A percentile compares a stretch with the other conserved stretches of the same genome.
Evolutionary conservation across 2,329 filamentous ascomycete species (phyloP).

Genomic region (Pleomassaria siparia): DNA sequence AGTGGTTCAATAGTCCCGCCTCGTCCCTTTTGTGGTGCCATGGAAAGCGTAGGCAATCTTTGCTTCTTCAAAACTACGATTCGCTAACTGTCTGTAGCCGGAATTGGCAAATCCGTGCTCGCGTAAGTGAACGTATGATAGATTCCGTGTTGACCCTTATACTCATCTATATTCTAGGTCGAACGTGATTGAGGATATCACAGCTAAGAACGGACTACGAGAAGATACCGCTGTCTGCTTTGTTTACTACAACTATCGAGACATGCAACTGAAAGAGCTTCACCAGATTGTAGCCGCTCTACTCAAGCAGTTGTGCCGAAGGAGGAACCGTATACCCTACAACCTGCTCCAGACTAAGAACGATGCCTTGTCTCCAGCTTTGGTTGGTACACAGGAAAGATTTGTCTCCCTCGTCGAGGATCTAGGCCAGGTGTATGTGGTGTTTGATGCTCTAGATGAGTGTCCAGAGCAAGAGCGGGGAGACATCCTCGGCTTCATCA

Average conservation of each 20-base stretch:
- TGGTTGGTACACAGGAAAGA: background rate
- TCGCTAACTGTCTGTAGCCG: background rate
- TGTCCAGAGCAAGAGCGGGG: background rate
- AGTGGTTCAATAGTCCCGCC: background rate
- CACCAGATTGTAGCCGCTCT: slow-evolving; percentile 7
- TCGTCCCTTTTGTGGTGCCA: background rate
- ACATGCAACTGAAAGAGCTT: slow-evolving; percentile 6
- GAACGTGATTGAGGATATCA: slow-evolving; percentile 23
- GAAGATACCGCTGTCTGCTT: slow-evolving; percentile 18
- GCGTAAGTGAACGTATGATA: slow-evolving; percentile 12
- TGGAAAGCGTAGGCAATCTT: background rate
- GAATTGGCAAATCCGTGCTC: background rate
- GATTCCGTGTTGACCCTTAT: background rate
- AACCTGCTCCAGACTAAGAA: background rate
- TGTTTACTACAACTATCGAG: slow-evolving; percentile 24
- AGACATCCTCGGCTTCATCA: background rate
- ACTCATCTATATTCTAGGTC: slow-evolving; percentile 12
- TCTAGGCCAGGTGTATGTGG: background rate
- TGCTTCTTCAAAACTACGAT: background rate
- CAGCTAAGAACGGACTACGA: slow-evolving; percentile 7
- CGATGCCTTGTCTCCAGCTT: background rate
- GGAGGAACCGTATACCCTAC: slow-evolving; percentile 20
- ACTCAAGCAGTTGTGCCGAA: slow-evolving; percentile 23
- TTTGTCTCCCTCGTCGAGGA: background rate
- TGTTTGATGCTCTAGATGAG: background rate